Percentiles rank a stretch among this genome's conserved stretches.
These are phyloP conservation scores for Clavispora santaluciae DNA, from an alignment of 805 yeast species.

Conservation along the genomic window DNA sequence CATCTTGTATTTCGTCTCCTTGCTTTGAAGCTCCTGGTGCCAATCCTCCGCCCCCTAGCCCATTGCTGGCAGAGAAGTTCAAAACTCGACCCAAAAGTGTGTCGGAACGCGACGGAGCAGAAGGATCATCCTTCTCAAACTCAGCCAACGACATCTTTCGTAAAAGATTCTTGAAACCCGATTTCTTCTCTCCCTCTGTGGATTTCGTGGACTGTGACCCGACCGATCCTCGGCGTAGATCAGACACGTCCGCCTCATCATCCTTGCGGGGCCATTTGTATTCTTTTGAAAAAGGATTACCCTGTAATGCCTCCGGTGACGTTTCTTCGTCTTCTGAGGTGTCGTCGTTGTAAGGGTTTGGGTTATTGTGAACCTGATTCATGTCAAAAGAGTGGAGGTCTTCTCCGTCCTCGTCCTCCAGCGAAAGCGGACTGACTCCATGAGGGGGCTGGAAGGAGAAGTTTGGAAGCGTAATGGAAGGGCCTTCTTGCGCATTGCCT, in stretches of 20 bases:
- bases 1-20: conserved; percentile 17
- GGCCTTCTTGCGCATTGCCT: conserved; percentile 7
- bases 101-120: conserved; percentile 26
- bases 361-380: background rate
- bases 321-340: conserved; percentile 12
- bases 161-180: conserved; percentile 16
- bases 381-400: conserved; percentile 1
- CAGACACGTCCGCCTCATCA: conserved; percentile 10
- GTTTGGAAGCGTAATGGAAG: conserved; percentile 10
- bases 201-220: conserved; percentile 10
- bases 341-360: conserved; percentile 9
- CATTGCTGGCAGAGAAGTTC: conserved; percentile 18
- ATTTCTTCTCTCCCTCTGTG: conserved; percentile 17
- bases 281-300: background rate
- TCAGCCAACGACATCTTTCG: conserved; percentile 35
- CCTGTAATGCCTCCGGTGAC: background rate
- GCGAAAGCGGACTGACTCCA: background rate
- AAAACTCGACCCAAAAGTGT: conserved; percentile 37
- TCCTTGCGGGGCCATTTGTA: conserved; percentile 23
- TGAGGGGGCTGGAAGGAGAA: conserved; percentile 8
- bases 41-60: conserved; percentile 38
- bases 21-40: conserved; percentile 33
- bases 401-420: background rate
- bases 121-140: conserved; percentile 10
- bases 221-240: conserved; percentile 7